A percentile compares a stretch with the other conserved stretches of the same genome.
phyloP scores from a whole-genome alignment of 306 rosid genomes.

The Corylus americana region DNA sequence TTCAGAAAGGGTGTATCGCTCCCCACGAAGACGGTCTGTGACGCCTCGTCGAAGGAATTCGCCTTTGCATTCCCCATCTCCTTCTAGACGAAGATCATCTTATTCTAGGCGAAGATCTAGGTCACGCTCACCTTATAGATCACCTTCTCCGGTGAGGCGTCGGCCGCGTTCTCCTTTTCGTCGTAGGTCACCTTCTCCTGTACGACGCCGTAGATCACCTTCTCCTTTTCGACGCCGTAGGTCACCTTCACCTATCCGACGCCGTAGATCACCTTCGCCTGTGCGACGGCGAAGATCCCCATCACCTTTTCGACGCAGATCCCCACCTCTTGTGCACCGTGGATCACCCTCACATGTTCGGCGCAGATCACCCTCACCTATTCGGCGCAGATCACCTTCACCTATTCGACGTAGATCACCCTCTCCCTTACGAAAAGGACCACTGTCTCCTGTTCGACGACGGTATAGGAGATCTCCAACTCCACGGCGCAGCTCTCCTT shows the following conservation, averaged over 20 bases:
- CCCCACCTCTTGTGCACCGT: slow-evolving; percentile 42
- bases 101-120: slow-evolving; percentile 32
- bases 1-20: slow-evolving; percentile 43
- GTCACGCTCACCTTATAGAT: slow-evolving; percentile 29
- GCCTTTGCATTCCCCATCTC: slow-evolving; percentile 47
- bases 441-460: slow-evolving; percentile 28
- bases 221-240: slow-evolving; percentile 46
- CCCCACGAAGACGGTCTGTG: slow-evolving; percentile 51
- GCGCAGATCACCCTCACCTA: slow-evolving; percentile 45
- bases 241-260: slow-evolving; percentile 50
- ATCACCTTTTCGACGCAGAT: slow-evolving; percentile 32
- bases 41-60: slow-evolving; percentile 56
- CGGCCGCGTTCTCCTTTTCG: slow-evolving; percentile 30
- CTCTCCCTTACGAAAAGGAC: slow-evolving; percentile 16
- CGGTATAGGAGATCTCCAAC: slow-evolving; percentile 51
- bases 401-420: slow-evolving; percentile 11
- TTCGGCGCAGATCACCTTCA: slow-evolving; percentile 37
- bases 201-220: slow-evolving; percentile 38
- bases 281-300: slow-evolving; percentile 31
- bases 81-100: slow-evolving; percentile 23
- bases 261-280: slow-evolving; percentile 64
- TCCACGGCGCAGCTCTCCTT: slow-evolving; percentile 43
- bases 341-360: slow-evolving; percentile 24
- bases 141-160: slow-evolving; percentile 41
- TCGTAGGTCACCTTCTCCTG: slow-evolving; percentile 50